Evolutionary conservation across 306 rosid genomes (phyloP), one percentile per base, ranked within the genome.

Genomic region (Delonix regia): DNA sequence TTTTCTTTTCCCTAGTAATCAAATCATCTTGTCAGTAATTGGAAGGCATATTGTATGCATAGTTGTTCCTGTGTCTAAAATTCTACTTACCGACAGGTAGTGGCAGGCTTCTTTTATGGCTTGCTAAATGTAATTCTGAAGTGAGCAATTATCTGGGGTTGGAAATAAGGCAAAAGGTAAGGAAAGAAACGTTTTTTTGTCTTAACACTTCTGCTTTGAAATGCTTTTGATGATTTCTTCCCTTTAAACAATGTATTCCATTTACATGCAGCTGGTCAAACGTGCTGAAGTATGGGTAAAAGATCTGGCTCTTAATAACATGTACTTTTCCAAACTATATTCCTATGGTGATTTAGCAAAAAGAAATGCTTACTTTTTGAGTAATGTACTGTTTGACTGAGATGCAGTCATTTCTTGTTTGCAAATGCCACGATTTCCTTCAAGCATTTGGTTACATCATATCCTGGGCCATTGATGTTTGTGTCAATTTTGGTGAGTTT

Each of bases 31-130:
- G 67, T 79, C 69, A 47, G 33, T 65, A 24, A 45, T n/a, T 55
- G 39, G 39, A 68, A 48, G 70, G 57, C 22, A 49, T 72, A 55
- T 15, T 16, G 18, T 56, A 5, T 30, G 25, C 34, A 30, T 48
- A 74, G 28, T 78, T n/a, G 25, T 65, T 78, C 3, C 45, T 25
- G n/a, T 75, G 60, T 51, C 61, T 82, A 49, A 47, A 65, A 47
- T 73, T 74, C 55, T 27, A 47, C 69, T 84, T 21, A 73, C 78
- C 80, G 24, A 61, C 90, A 94, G 98, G 98, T 56, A 90, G 98
- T 65, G 97, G 98, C 64, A 84, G 95, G 82, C 90, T 92, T 88
- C 91, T 94, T 80, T 48, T 94, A 81, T 90, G 97, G 98, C 90
- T 92, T 28, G 97, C 95, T 19, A 92, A 88, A 86, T 89, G 85